phyloP scores from a whole-genome alignment of 225 moss, liverwort and hornwort species.

The Pseudoscleropodium purum region DNA sequence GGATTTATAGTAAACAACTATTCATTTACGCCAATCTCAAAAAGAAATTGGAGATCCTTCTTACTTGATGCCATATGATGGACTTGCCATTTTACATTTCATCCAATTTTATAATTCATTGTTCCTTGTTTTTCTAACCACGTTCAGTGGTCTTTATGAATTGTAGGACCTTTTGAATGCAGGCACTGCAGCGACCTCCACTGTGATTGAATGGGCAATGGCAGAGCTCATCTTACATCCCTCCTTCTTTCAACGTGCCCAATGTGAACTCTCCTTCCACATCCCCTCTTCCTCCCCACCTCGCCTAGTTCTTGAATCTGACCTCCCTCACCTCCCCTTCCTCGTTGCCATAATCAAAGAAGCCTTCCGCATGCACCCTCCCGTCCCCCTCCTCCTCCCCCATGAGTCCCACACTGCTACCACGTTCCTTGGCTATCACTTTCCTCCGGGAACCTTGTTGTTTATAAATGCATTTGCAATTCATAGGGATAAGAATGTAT shows the following conservation, averaged over 20 bases:
- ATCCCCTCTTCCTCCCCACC: neutral
- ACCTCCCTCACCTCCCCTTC: constrained; percentile 27
- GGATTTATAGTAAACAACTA: accelerated
- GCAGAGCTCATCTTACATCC: constrained; percentile 30
- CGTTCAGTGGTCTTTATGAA: accelerated
- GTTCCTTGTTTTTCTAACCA: neutral
- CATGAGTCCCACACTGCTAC: constrained; percentile 7
- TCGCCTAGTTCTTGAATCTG: constrained; percentile 24
- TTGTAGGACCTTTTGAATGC: constrained; percentile 37
- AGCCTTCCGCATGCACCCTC: constrained; percentile 35
- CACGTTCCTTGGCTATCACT: neutral
- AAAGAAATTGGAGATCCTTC: neutral
- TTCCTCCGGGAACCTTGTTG: constrained; percentile 18
- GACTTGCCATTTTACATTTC: neutral
- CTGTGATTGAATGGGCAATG: constrained; percentile 27
- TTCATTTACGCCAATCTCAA: neutral
- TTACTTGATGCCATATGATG: neutral
- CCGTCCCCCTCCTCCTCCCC: constrained; percentile 10
- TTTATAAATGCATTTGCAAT: constrained; percentile 29
- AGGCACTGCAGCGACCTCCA: constrained; percentile 14
- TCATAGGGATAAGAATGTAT: constrained; percentile 19
- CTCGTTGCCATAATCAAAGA: constrained; percentile 37
- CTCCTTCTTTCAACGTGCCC: neutral
- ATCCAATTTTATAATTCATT: accelerated
- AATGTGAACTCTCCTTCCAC: neutral